These are phyloP conservation scores for Citrus reticulata DNA, from an alignment of 345 rosid genomes.

Conservation along the genomic window DNA sequence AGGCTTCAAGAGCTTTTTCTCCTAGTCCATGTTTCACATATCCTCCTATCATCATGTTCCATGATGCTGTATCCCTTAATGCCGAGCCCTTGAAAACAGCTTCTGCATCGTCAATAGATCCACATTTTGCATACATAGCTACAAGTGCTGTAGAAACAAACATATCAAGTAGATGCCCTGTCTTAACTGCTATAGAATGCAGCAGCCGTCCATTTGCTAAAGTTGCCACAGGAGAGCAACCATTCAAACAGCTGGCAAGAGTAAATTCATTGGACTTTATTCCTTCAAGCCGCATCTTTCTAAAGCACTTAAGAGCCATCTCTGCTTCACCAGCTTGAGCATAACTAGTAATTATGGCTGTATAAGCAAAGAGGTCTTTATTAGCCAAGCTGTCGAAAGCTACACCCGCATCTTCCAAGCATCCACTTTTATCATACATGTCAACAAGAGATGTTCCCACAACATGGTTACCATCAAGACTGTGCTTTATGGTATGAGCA, in stretches of 20 bases:
- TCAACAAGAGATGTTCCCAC: slow-evolving; percentile 41
- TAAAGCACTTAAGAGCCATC: slow-evolving; percentile 27
- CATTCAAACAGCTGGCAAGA: slow-evolving; percentile 37
- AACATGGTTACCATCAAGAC: slow-evolving; percentile 23
- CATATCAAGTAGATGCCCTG: slow-evolving; percentile 21
- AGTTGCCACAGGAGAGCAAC: slow-evolving; percentile 26
- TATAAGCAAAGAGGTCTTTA: slow-evolving; percentile 32
- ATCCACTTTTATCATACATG: slow-evolving; percentile 34
- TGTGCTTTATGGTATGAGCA: slow-evolving; percentile 30
- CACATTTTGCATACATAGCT: slow-evolving; percentile 39
- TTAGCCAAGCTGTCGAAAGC: slow-evolving; percentile 24
- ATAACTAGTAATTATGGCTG: slow-evolving; percentile 32
- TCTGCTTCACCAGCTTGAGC: slow-evolving; percentile 28
- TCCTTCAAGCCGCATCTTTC: slow-evolving; percentile 34
- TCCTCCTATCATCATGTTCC: slow-evolving; percentile 36
- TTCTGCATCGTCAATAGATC: slow-evolving; percentile 40
- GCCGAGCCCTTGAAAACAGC: slow-evolving; percentile 27
- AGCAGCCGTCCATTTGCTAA: slow-evolving; percentile 36
- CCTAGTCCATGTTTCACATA: slow-evolving; percentile 33
- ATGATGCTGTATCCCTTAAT: slow-evolving; percentile 24
- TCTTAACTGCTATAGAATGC: slow-evolving; percentile 31
- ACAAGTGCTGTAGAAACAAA: slow-evolving; percentile 32
- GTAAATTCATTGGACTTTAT: slow-evolving; percentile 41
- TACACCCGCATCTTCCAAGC: slow-evolving; percentile 33
- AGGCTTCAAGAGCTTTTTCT: slow-evolving; percentile 35